Base-by-base conservation (phyloP, 495 filamentous ascomycete genomes). In the Neurospora sp. region DNA sequence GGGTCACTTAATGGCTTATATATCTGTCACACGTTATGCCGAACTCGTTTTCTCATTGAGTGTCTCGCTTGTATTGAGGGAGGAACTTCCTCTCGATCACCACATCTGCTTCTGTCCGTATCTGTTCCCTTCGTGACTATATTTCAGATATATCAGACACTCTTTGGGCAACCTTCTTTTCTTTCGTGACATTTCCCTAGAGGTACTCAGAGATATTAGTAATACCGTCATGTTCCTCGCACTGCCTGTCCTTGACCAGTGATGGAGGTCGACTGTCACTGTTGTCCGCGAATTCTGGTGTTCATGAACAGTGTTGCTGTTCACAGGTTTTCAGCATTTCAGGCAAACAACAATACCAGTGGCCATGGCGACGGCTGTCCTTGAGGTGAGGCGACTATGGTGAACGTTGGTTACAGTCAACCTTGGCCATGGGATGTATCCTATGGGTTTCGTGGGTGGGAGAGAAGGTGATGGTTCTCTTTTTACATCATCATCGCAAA, bases 161-260 rank as follows among this genome's bases (percentile, higher is more conserved):
- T 42, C 15, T 19, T 6, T 19, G 17, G 6, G 17, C 2, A 0
- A 19, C 5, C 1, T 42, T 2, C 0, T 17, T 17, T 0, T 5
- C 15, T 7, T 42, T 42, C 39, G 1, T 42, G 1, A 17, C 1
- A 2, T 19, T 42, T 19, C 0, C 5, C 1, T 3, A n/a, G n/a
- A n/a, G n/a, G n/a, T n/a, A n/a, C 19, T 45, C 19, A 1, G 0
- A 0, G 0, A 21, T 10, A 21, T 4, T 4, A 2, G 3, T 0
- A 4, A 21, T 3, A 21, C 42, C 19, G 1, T 45, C 7, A n/a
- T n/a, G 19, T 10, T n/a, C 19, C 0, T 2, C 0, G 3, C 4
- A 10, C 19, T 21, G 3, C 7, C 19, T 45, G 2, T 45, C 8
- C 7, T n/a, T 45, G 19, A 1, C 19, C 19, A 21, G 0, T 45